Evolutionary conservation across 2,329 filamentous ascomycete genomes (phyloP).

Genomic region (Neonectria neomacrospora): DNA sequence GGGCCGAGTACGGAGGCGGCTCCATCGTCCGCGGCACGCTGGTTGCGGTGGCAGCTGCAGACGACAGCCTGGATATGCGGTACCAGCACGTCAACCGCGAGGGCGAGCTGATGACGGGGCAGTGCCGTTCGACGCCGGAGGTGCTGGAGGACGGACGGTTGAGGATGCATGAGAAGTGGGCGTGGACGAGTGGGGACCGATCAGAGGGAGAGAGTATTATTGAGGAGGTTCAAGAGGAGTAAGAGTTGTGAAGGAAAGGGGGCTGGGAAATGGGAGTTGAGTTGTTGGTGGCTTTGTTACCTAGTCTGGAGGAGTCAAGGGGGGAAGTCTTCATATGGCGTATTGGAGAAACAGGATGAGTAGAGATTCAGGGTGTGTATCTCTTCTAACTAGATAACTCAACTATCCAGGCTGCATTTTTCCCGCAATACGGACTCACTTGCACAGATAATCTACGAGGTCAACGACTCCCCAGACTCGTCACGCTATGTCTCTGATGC

Average conservation of each 20-base stretch:
- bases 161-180: constrained; percentile 43
- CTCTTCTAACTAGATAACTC: not conserved
- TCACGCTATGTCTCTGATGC: not conserved
- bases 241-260: not conserved
- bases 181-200: constrained; percentile 41
- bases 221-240: constrained; percentile 37
- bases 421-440: not conserved
- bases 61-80: constrained; percentile 41
- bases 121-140: constrained; percentile 36
- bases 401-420: too few relatives aligned
- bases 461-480: not conserved
- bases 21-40: constrained; percentile 38
- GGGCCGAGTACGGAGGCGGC: constrained; percentile 44
- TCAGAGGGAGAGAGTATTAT: constrained; percentile 38
- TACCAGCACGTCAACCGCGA: constrained; percentile 43
- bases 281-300: not conserved
- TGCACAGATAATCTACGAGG: not conserved
- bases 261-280: not conserved
- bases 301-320: not conserved
- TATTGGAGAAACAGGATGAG: not conserved
- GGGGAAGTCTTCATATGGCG: not conserved
- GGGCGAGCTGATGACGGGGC: constrained; percentile 43
- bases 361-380: not conserved
- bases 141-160: constrained; percentile 38
- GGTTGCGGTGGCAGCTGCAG: constrained; percentile 35